Evolutionary conservation across 805 yeast genomes (phyloP).

Genomic region (Yarrowia hollandica): DNA sequence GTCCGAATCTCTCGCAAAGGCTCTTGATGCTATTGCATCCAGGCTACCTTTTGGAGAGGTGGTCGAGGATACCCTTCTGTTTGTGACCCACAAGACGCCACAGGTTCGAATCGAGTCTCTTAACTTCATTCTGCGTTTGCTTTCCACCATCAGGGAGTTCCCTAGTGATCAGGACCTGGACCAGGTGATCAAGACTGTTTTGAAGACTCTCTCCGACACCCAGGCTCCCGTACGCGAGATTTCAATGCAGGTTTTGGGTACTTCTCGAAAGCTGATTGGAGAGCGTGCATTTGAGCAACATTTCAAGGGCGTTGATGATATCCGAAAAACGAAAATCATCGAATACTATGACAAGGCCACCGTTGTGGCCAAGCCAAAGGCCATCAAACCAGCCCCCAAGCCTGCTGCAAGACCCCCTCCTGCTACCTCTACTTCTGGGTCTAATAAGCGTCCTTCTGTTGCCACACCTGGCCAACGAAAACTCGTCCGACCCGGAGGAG

Average conservation of each 20-base stretch:
- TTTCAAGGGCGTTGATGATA: constrained; percentile 72
- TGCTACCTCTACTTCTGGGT: constrained; percentile 31
- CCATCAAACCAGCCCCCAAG: constrained; percentile 38
- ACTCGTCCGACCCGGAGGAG: constrained; percentile 7
- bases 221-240: constrained; percentile 80
- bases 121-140: constrained; percentile 61
- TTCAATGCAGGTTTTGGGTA: constrained; percentile 76
- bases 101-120: constrained; percentile 74
- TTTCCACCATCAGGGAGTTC: constrained; percentile 49
- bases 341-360: constrained; percentile 57
- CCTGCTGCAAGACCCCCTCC: constrained; percentile 31
- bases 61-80: constrained; percentile 58
- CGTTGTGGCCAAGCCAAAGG: constrained; percentile 50
- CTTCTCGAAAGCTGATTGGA: constrained; percentile 79
- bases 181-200: constrained; percentile 53
- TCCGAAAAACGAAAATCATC: constrained; percentile 66
- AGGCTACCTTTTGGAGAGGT: constrained; percentile 50
- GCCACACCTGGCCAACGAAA: constrained; percentile 25
- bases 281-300: constrained; percentile 60
- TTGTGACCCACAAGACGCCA: constrained; percentile 77
- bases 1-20: constrained; percentile 63
- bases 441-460: constrained; percentile 26
- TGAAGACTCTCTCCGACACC: constrained; percentile 74
- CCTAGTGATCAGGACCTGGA: constrained; percentile 61
- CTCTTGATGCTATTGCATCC: constrained; percentile 58